Conservation (phyloP, 1,284 basidiomycete genomes). For the Erythrobasidium hasegawianum region DNA sequence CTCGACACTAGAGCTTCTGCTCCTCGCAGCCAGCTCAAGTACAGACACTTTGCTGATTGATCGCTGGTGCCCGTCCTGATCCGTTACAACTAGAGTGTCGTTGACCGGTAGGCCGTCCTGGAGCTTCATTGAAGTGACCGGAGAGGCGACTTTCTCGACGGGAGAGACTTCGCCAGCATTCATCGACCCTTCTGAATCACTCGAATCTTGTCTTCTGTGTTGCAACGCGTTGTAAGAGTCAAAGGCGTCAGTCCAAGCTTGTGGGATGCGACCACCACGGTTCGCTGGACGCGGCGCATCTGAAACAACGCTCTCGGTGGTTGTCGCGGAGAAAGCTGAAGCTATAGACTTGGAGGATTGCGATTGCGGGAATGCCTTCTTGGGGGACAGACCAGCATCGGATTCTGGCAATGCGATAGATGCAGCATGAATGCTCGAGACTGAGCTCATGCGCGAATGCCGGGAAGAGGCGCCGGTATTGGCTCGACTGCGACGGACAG, state of each 20-base stretch:
- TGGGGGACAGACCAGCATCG: background rate
- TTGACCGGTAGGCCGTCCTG: background rate
- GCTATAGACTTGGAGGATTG: conserved; percentile 2
- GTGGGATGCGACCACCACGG: background rate
- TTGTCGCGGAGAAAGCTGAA: background rate
- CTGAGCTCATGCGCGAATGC: background rate
- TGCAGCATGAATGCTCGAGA: conserved; percentile 2
- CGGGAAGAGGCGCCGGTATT: background rate
- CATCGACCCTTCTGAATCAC: background rate
- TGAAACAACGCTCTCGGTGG: background rate
- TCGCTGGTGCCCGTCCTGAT: background rate
- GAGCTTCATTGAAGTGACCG: background rate
- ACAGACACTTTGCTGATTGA: background rate
- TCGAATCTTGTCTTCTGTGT: background rate
- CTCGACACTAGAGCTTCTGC: conserved; percentile 38
- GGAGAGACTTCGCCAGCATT: background rate
- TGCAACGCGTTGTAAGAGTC: background rate
- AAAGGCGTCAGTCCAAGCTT: conserved; percentile 2
- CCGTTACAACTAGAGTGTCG: background rate
- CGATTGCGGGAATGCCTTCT: background rate
- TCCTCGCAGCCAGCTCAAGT: conserved; percentile 4
- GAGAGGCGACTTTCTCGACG: background rate
- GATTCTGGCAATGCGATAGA: conserved; percentile 21
- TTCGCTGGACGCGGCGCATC: background rate
- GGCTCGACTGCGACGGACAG: background rate